These are phyloP conservation scores for Jacaranda copaia DNA, from an alignment of 257 asterid genomes.

Conservation along the genomic window DNA sequence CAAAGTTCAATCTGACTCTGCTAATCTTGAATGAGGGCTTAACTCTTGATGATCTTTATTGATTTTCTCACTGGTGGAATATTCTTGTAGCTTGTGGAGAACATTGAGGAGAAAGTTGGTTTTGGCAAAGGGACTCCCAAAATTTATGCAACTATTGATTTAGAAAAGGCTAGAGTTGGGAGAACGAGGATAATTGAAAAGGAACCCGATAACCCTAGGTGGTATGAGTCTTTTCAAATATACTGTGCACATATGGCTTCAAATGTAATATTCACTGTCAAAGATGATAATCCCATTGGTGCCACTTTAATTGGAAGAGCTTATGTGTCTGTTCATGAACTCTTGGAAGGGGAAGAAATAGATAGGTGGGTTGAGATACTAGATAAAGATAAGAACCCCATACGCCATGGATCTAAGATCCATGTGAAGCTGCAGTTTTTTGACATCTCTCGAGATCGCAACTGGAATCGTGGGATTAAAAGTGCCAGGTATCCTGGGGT, in stretches of 20 bases:
- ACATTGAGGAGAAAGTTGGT: slow-evolving; percentile 82
- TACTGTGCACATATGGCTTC: slow-evolving; percentile 89
- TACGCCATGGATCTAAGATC: slow-evolving; percentile 72
- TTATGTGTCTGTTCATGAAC: slow-evolving; percentile 72
- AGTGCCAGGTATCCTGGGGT: slow-evolving; percentile 83
- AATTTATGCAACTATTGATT: slow-evolving; percentile 81
- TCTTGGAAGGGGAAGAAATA: slow-evolving; percentile 82
- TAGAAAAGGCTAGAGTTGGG: slow-evolving; percentile 92
- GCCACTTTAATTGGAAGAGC: slow-evolving; percentile 96
- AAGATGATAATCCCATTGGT: slow-evolving; percentile 89
- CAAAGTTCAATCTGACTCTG: neutral
- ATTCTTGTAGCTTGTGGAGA: slow-evolving; percentile 58
- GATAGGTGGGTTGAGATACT: slow-evolving; percentile 88
- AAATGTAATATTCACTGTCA: slow-evolving; percentile 78
- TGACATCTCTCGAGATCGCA: slow-evolving; percentile 76
- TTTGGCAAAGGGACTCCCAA: slow-evolving; percentile 79
- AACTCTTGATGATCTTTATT: slow-evolving; percentile 1
- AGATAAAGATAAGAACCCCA: slow-evolving; percentile 75
- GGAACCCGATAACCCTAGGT: slow-evolving; percentile 77
- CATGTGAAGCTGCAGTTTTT: slow-evolving; percentile 87
- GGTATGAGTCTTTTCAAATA: slow-evolving; percentile 87
- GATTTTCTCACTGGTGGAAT: slow-evolving; percentile 28
- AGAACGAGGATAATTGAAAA: slow-evolving; percentile 71
- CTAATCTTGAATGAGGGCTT: neutral
- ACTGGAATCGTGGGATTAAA: slow-evolving; percentile 82